Conservation (phyloP, 257 asterid genomes). For the Lithospermum erythrorhizon region DNA sequence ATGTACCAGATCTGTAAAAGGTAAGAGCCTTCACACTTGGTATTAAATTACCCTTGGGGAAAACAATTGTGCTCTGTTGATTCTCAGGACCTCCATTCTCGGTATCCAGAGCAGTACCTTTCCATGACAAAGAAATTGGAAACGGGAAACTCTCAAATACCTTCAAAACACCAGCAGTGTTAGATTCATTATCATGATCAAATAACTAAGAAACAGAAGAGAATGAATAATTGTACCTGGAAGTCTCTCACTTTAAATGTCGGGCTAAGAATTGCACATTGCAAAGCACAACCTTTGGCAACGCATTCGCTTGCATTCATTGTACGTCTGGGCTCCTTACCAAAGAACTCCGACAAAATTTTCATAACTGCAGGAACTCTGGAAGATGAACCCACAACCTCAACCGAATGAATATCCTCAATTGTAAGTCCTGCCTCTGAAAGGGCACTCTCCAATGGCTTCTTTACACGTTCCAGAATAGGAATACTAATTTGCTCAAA, state of each 20-base stretch:
- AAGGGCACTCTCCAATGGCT: conserved; percentile 89
- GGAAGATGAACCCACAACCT: conserved; percentile 92
- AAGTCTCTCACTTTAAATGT: conserved; percentile 90
- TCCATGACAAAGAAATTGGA: conserved; percentile 76
- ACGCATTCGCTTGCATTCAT: conserved; percentile 99
- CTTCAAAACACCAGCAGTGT: conserved; percentile 20
- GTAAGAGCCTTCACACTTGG: conserved; percentile 93
- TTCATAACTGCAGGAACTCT: conserved; percentile 79
- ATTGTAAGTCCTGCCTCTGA: conserved; percentile 59
- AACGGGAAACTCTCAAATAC: conserved; percentile 72
- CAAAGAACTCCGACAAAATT: conserved; percentile 80
- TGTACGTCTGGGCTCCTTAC: conserved; percentile 88
- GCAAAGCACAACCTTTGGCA: conserved; percentile 81
- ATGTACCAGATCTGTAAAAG: conserved; percentile 64
- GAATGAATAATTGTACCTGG: conserved; percentile 36
- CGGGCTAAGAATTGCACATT: conserved; percentile 89
- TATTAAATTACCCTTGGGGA: conserved; percentile 79
- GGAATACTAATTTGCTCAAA: conserved; percentile 80
- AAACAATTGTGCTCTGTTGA: conserved; percentile 66
- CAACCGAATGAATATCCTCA: conserved; percentile 66
- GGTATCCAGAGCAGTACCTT: conserved; percentile 46
- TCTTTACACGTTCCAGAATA: conserved; percentile 79
- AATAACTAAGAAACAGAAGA: background rate
- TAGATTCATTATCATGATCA: background rate
- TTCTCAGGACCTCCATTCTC: conserved; percentile 54